Percentiles rank a stretch among this genome's conserved stretches.
Conservation (phyloP, 2,329 filamentous ascomycete species). For the Aspergillus melleus region DNA sequence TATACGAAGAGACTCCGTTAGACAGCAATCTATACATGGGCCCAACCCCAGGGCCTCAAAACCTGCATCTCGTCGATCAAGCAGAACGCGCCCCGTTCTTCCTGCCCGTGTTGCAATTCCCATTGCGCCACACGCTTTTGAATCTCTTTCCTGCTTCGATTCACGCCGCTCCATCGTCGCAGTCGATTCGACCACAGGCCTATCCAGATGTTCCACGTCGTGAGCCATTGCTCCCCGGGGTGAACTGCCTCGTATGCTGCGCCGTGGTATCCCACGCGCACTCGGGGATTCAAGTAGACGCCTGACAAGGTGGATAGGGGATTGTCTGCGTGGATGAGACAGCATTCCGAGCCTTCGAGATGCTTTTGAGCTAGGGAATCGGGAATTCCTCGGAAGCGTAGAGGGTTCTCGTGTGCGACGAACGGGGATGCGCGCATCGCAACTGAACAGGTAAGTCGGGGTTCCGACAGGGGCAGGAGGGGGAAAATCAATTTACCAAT, state of each 20-base stretch:
- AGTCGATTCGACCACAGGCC: constrained; percentile 5
- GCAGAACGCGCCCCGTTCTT: constrained; percentile 52
- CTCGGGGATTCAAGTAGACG: constrained; percentile 68
- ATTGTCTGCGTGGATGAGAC: constrained; percentile 69
- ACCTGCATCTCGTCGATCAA: constrained; percentile 54
- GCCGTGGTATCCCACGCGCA: constrained; percentile 65
- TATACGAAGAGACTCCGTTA: not conserved
- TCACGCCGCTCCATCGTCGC: not conserved
- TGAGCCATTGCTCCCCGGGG: not conserved
- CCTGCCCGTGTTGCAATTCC: not conserved
- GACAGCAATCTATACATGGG: constrained; percentile 4
- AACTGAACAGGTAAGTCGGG: not conserved
- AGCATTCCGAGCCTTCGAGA: constrained; percentile 59
- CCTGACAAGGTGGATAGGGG: constrained; percentile 50
- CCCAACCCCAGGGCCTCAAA: constrained; percentile 6
- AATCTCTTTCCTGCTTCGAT: not conserved
- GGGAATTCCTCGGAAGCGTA: constrained; percentile 52
- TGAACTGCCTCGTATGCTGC: constrained; percentile 53
- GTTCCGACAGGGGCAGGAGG: not conserved
- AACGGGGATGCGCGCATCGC: constrained; percentile 3
- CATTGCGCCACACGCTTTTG: not conserved
- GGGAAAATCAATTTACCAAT: constrained; percentile 46
- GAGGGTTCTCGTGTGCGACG: not conserved
- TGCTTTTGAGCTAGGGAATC: constrained; percentile 57
- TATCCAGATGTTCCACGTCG: not conserved